Conservation (phyloP, 176 grass and related monocot species). For the Oryza rufipogon region DNA sequence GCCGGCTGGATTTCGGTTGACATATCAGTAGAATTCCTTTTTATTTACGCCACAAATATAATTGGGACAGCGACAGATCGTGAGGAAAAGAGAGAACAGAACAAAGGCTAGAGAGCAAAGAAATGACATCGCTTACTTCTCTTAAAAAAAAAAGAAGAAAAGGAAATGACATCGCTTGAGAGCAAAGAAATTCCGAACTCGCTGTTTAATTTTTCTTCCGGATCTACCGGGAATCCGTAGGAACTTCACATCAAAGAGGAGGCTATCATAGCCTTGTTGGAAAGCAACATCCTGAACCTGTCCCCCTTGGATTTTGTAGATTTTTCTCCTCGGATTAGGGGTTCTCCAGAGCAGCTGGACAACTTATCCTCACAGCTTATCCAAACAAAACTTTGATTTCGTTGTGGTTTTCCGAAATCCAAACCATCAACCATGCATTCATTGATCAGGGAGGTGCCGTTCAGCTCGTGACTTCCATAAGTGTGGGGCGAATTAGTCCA, state of each 20-base stretch:
- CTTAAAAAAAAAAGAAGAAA: too few species aligned
- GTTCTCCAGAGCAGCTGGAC: neutral
- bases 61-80: neutral
- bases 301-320: neutral
- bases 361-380: neutral
- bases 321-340: neutral
- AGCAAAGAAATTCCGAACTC: constrained; percentile 2
- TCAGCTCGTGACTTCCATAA: neutral
- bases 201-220: neutral
- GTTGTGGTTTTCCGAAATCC: neutral
- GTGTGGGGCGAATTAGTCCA: neutral
- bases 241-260: neutral
- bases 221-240: constrained; percentile 22
- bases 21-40: neutral
- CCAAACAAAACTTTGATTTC: neutral
- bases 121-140: too few species aligned
- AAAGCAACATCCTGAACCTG: neutral
- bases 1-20: neutral
- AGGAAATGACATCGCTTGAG: neutral
- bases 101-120: neutral
- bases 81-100: constrained; percentile 10
- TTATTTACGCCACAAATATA: constrained; percentile 10
- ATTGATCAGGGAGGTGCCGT: neutral
- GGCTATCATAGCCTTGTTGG: neutral
- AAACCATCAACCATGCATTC: neutral